A percentile compares a stretch with the other conserved stretches of the same genome.
Evolutionary conservation across 2,329 filamentous ascomycete species (phyloP).

Genomic region (Magnaporthales sp.): DNA sequence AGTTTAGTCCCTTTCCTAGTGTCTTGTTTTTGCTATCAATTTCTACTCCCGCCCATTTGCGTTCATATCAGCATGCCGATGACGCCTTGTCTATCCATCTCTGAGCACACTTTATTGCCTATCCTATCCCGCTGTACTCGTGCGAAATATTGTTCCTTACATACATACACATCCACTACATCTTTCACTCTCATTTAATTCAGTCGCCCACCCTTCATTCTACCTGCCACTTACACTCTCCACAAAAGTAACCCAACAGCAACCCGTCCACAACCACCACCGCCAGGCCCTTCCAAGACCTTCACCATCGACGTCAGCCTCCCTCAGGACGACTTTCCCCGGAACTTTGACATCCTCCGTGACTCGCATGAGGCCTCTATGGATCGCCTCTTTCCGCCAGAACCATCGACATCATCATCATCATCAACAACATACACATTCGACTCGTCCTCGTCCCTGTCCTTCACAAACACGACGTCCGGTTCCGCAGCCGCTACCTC

Average conservation of each 20-base stretch:
- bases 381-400: slow-evolving; percentile 26
- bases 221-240: neutral
- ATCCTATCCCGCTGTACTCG: too few relatives aligned
- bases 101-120: too few relatives aligned
- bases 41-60: neutral
- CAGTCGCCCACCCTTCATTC: too few relatives aligned
- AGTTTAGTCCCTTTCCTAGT: neutral
- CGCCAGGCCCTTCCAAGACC: slow-evolving; percentile 35
- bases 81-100: neutral
- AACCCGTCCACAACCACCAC: slow-evolving; percentile 10
- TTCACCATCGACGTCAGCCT: slow-evolving; percentile 45
- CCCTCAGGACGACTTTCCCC: slow-evolving; percentile 26
- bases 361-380: slow-evolving; percentile 32
- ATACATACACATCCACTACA: too few relatives aligned
- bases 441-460: neutral
- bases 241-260: slow-evolving; percentile 1
- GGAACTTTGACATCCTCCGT: slow-evolving; percentile 32
- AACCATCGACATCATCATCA: neutral
- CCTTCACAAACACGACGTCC: neutral
- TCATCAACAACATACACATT: neutral
- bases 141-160: too few relatives aligned
- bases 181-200: too few relatives aligned
- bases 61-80: neutral
- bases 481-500: neutral
- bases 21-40: slow-evolving; percentile 8